Base-by-base conservation (phyloP, 2,329 filamentous ascomycete species). In the Chaetomium olivaceum region DNA sequence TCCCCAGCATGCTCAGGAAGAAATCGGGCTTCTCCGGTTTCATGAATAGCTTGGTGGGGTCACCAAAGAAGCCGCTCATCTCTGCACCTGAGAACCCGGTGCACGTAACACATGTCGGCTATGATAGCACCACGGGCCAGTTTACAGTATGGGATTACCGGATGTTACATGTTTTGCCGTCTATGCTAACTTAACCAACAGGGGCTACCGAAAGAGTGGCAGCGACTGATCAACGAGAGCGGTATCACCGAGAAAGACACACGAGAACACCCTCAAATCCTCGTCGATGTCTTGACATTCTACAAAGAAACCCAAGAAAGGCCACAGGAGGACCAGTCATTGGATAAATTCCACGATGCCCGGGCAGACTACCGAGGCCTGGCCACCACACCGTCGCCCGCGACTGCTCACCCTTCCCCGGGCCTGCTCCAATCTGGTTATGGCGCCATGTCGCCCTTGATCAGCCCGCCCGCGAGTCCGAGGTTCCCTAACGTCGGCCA, bases 21-120 rank as follows among this genome's bases (percentile, higher is more conserved):
- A 96, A 96, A 81, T 91, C 91, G 60, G 92, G 91, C 65, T 92
- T 97, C 75, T 93, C 91, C 19, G 91, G 89, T 71, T 93, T 96
- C 74, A 89, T 97, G 82, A 94, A 89, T 77, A 94, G 89, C 76
- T 76, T 89, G 67, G 88, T 96, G 66, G 91, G 91, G 70, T 94
- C 93, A 43, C 93, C 91, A 61, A 91, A 93, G 78, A 92, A 93
- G 70, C 92, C 95, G 56, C 88, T 94, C 77, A 99, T 99, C 73
- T 98, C 95, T n/a, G 92, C 93, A 46, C 95, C 95, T 62, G 93
- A 97, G 78, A 98, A 99, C 74, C 95, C 95, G 58, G 93, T 98
- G 67, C 95, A 98, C 79, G 92, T 99, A 73, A 98, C 94, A 64
- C 95, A 99, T 78, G 95, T 99, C 71, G 94, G 94, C 72, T 97